A percentile compares a stretch with the other conserved stretches of the same genome.
Evolutionary conservation across 257 asterid species (phyloP).

Genomic region (Thymus quinquecostatus): DNA sequence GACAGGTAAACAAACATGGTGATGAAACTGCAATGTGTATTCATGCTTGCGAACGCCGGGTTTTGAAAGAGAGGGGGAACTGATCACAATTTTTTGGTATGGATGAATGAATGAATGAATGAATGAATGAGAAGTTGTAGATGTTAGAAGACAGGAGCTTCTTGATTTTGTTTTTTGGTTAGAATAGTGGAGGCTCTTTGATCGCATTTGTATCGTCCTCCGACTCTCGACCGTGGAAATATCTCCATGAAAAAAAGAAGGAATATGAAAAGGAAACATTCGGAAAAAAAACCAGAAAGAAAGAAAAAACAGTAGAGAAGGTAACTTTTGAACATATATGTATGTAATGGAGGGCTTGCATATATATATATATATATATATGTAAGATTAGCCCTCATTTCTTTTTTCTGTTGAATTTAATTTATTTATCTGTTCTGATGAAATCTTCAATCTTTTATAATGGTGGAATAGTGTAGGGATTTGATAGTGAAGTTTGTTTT

Average conservation of each 20-base stretch:
- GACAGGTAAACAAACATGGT: constrained; percentile 27
- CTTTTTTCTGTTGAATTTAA: constrained; percentile 24
- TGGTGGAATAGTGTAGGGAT: too few species aligned
- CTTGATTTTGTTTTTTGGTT: constrained; percentile 46
- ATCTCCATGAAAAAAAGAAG: constrained; percentile 28
- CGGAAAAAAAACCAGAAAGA: not conserved
- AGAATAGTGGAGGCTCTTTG: constrained; percentile 52
- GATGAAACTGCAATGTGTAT: constrained; percentile 22
- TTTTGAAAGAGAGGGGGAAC: constrained; percentile 11
- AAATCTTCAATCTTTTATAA: too few species aligned
- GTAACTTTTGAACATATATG: constrained; percentile 49
- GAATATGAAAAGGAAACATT: constrained; percentile 17
- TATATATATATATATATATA: constrained; percentile 41
- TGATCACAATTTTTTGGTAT: constrained; percentile 36
- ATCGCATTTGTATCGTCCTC: constrained; percentile 39
- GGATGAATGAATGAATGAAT: not conserved
- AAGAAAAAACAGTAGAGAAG: constrained; percentile 17
- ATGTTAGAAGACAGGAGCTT: constrained; percentile 37
- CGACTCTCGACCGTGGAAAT: constrained; percentile 39
- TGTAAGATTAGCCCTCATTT: constrained; percentile 46
- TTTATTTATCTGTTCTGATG: constrained; percentile 21
- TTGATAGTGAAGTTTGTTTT: too few species aligned
- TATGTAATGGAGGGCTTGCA: constrained; percentile 54
- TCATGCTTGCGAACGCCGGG: constrained; percentile 22
- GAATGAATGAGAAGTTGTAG: constrained; percentile 20